phyloP scores from a whole-genome alignment of 169 alveolate genomes.

The Eimeria nieschulzi region DNA sequence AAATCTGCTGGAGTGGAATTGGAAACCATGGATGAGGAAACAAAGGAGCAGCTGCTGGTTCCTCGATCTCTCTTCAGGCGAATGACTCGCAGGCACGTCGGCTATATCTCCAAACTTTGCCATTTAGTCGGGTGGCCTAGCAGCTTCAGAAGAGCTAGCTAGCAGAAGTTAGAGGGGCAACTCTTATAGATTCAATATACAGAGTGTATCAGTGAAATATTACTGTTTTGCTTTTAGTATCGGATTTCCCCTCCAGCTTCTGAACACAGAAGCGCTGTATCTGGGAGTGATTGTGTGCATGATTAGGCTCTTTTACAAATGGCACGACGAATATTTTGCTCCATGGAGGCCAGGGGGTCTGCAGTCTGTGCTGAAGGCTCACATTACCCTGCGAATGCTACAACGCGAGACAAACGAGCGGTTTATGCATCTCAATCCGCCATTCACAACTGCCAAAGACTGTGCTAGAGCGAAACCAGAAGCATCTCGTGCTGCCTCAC shows the following conservation, averaged over 20 bases:
- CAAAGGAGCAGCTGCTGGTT: conserved; percentile 34
- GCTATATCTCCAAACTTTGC: not conserved
- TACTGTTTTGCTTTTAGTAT: not conserved
- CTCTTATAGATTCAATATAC: no score
- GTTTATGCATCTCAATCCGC: not conserved
- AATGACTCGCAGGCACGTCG: conserved; percentile 31
- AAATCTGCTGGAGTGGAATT: conserved; percentile 9
- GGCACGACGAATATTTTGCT: conserved; percentile 57
- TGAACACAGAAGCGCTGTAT: not conserved
- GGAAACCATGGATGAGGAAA: not conserved
- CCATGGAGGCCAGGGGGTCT: conserved; percentile 72
- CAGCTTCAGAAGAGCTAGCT: no score
- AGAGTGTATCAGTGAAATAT: no score
- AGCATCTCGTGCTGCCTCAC: not conserved
- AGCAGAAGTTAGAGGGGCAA: no score
- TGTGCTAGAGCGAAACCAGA: not conserved
- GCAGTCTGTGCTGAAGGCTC: conserved; percentile 54
- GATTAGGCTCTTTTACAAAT: conserved; percentile 50
- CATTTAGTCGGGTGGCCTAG: no score
- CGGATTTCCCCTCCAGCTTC: not conserved
- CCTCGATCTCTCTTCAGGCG: conserved; percentile 52
- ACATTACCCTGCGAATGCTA: conserved; percentile 44
- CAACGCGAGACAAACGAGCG: conserved; percentile 67
- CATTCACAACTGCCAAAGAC: not conserved
- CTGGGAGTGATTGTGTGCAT: not conserved